phyloP scores from a whole-genome alignment of 176 grass and related monocot genomes.

The Metroxylon sagu region DNA sequence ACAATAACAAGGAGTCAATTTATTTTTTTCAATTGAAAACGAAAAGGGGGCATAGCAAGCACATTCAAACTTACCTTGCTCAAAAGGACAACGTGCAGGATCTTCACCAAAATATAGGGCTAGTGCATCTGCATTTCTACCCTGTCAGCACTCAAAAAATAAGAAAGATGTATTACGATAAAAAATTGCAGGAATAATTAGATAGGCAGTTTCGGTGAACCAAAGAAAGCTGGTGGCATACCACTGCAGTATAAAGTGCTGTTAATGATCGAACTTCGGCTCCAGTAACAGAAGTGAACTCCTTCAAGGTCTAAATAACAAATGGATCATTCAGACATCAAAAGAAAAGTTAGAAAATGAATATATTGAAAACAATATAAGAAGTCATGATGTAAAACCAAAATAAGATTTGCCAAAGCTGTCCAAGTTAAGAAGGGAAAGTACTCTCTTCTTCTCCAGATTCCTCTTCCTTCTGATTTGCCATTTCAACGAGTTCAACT shows the following conservation, averaged over 20 bases:
- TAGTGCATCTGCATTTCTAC: constrained; percentile 81
- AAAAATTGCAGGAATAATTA: not conserved
- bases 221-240: constrained; percentile 24
- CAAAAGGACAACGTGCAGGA: constrained; percentile 91
- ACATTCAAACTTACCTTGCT: constrained; percentile 58
- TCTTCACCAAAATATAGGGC: constrained; percentile 96
- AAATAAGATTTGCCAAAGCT: too few relatives aligned
- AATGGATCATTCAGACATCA: not conserved
- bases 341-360: not conserved
- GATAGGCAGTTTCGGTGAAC: not conserved
- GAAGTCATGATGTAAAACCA: not conserved
- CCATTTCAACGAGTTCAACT: too few relatives aligned
- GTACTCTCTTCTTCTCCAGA: too few relatives aligned
- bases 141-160: constrained; percentile 34
- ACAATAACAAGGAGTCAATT: too few relatives aligned
- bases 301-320: constrained; percentile 61
- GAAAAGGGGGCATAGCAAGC: too few relatives aligned
- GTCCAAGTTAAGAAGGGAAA: too few relatives aligned
- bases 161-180: constrained; percentile 17
- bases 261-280: constrained; percentile 72
- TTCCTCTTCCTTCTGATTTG: too few relatives aligned
- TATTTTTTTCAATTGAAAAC: too few relatives aligned
- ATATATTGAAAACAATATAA: not conserved
- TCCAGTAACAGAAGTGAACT: constrained; percentile 79
- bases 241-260: constrained; percentile 77